Conservation (phyloP, 371 early-diverging fungal species). For the Lichtheimia ramosa region DNA sequence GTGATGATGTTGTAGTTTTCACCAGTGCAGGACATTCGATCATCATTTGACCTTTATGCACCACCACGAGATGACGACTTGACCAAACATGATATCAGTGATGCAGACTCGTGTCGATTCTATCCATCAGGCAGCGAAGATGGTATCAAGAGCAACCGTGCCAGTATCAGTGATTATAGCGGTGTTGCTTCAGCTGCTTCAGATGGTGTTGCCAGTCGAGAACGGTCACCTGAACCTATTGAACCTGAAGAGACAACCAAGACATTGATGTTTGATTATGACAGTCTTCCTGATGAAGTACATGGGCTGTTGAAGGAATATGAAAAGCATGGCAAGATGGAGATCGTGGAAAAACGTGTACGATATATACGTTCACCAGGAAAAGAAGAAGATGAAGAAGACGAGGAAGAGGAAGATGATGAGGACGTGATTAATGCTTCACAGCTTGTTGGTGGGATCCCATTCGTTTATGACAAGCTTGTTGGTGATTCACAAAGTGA, state of each 20-base stretch:
- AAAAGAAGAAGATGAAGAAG: constrained; percentile 17
- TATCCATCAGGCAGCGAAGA: constrained; percentile 12
- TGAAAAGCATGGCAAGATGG: constrained; percentile 16
- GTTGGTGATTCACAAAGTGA: neutral
- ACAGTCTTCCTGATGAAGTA: constrained; percentile 28
- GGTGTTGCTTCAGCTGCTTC: neutral
- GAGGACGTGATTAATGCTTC: constrained; percentile 7
- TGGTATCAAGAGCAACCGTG: constrained; percentile 13
- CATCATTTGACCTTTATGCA: constrained; percentile 5
- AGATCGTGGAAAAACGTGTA: constrained; percentile 13
- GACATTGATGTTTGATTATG: constrained; percentile 30
- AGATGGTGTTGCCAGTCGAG: too few relatives aligned
- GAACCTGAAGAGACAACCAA: neutral
- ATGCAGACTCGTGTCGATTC: neutral
- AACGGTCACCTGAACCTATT: neutral
- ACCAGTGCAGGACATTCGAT: neutral
- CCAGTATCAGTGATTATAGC: constrained; percentile 5
- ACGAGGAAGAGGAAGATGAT: constrained; percentile 13
- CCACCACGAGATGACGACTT: too few relatives aligned
- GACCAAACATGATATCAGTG: neutral
- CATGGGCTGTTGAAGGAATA: constrained; percentile 22
- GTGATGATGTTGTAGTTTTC: neutral
- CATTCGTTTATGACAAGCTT: neutral
- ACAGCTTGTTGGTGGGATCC: neutral
- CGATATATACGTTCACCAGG: constrained; percentile 3